A percentile compares a stretch with the other conserved stretches of the same genome.
Evolutionary conservation across 768 basidiomycete species (phyloP).

Genomic region (Ramaria sp.): DNA sequence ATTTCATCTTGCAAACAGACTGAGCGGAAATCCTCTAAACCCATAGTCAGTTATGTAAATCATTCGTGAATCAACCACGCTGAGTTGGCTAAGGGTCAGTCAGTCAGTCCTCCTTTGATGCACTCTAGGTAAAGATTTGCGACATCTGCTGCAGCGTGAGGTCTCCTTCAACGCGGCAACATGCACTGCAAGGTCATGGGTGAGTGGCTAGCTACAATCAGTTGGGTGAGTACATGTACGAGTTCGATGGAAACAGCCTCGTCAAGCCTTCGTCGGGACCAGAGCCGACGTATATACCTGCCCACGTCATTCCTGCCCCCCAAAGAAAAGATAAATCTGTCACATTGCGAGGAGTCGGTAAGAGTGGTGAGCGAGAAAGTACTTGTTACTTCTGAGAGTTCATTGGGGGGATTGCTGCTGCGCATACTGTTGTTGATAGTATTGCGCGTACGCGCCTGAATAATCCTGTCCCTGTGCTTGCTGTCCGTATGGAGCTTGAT

Average conservation of each 20-base stretch:
- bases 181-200: neutral
- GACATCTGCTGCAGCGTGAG: neutral
- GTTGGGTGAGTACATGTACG: constrained; percentile 10
- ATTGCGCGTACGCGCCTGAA: constrained; percentile 67
- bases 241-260: constrained; percentile 1
- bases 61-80: neutral
- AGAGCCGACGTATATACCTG: constrained; percentile 9
- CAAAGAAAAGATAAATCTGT: constrained; percentile 1
- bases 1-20: neutral
- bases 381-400: neutral
- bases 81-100: neutral
- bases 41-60: neutral
- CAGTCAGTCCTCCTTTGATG: constrained; percentile 2
- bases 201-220: constrained; percentile 10
- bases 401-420: constrained; percentile 44
- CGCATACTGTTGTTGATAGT: constrained; percentile 82
- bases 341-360: neutral
- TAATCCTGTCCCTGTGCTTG: constrained; percentile 70
- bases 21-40: neutral
- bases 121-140: neutral
- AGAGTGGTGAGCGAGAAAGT: neutral
- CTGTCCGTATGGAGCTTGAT: constrained; percentile 28
- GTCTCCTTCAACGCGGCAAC: neutral
- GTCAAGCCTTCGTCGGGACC: neutral
- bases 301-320: neutral